A percentile compares a stretch with the other conserved stretches of the same genome.
These are phyloP conservation scores for Zasmidium citrigriseum DNA, from an alignment of 2,329 filamentous ascomycete species.

Conservation along the genomic window DNA sequence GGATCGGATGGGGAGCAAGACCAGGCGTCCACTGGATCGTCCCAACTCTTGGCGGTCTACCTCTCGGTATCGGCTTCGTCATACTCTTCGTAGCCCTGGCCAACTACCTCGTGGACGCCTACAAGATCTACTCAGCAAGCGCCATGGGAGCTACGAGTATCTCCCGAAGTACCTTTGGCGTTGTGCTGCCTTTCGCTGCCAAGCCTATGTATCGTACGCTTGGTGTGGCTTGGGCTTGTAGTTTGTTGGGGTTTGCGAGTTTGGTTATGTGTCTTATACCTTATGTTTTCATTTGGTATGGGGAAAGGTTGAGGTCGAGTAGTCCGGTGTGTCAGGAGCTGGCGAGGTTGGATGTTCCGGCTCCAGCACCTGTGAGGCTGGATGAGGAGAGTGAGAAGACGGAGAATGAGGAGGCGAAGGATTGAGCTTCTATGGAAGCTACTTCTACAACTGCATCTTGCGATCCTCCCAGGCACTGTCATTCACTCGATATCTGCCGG, in stretches of 20 bases:
- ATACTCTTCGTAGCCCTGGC: constrained; percentile 49
- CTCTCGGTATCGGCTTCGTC: constrained; percentile 52
- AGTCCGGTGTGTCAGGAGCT: constrained; percentile 65
- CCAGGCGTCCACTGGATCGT: constrained; percentile 49
- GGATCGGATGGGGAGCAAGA: constrained; percentile 64
- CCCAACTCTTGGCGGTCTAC: constrained; percentile 52
- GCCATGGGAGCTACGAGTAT: constrained; percentile 32
- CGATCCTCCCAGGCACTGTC: too few relatives aligned
- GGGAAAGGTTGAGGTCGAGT: constrained; percentile 54
- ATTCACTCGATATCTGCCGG: too few relatives aligned
- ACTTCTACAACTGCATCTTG: too few relatives aligned
- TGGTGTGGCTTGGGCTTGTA: constrained; percentile 68
- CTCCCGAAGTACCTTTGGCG: constrained; percentile 36
- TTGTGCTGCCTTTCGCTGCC: constrained; percentile 52
- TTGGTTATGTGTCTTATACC: constrained; percentile 56
- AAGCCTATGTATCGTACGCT: constrained; percentile 64
- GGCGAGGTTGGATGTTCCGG: constrained; percentile 22
- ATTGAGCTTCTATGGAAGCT: too few relatives aligned
- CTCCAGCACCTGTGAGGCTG: background rate
- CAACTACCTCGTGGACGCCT: constrained; percentile 52
- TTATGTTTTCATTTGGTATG: constrained; percentile 60
- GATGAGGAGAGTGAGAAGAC: background rate
- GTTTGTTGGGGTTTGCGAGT: constrained; percentile 52
- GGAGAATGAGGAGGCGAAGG: background rate
- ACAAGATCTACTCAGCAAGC: constrained; percentile 46